Percentiles rank a stretch among this genome's conserved stretches.
Conservation (phyloP, 2,329 filamentous ascomycete genomes). For the Dothiorella sarmentorum region DNA sequence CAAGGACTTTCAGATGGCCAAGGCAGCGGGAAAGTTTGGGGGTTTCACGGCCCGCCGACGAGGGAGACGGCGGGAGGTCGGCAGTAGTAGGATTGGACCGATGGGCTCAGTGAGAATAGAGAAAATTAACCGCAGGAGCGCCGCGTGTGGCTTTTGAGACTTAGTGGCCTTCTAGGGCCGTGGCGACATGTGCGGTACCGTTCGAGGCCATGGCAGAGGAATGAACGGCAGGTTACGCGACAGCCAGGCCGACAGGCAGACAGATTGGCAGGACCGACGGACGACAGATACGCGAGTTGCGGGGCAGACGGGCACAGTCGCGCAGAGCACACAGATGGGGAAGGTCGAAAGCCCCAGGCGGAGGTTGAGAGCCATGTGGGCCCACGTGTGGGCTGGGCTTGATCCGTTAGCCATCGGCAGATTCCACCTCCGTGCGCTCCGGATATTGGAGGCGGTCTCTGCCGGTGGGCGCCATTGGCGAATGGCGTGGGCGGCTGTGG, state of each 20-base stretch:
- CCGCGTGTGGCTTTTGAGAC: slow-evolving; percentile 1
- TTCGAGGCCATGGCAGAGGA: slow-evolving; percentile 3
- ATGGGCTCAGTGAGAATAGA: not conserved
- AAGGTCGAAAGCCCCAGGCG: not conserved
- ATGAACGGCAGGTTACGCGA: no score
- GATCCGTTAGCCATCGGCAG: no score
- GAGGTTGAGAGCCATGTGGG: not conserved
- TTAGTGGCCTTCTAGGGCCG: slow-evolving; percentile 11
- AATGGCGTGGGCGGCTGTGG: not conserved
- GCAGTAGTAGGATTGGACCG: not conserved
- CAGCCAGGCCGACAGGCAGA: not conserved
- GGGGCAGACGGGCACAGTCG: no score
- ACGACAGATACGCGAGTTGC: no score
- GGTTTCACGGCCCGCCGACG: not conserved
- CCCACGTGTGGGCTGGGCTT: slow-evolving; percentile 1
- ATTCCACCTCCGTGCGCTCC: not conserved
- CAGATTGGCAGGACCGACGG: no score
- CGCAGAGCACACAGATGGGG: slow-evolving; percentile 3
- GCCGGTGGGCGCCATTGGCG: no score
- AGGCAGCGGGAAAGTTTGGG: not conserved
- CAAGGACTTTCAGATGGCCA: not conserved
- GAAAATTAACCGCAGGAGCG: not conserved
- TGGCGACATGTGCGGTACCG: slow-evolving; percentile 3
- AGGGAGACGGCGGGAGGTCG: not conserved
- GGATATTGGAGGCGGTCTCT: not conserved